Evolutionary conservation across 139 green algal species (phyloP), one percentile per base, ranked within the genome.

Genomic region (Picochlorum sp.): DNA sequence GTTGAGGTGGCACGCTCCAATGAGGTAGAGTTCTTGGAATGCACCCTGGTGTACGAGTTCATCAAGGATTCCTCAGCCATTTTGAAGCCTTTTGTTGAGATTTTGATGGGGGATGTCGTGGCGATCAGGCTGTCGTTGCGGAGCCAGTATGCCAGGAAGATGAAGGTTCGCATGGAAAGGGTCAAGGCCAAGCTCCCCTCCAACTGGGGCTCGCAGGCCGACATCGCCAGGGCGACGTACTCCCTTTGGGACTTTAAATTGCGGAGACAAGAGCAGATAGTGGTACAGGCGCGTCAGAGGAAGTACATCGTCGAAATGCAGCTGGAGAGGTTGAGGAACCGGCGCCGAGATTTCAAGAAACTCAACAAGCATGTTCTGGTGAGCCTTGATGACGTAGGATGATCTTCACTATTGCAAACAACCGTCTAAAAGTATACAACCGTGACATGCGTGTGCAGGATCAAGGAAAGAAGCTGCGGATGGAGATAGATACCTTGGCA

Each of bases 221-320:
- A 52, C 47, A 52, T 52, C 47, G 47, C 47, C 0, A 52, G 47
- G 47, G 47, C 47, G 47, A 52, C 47, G 47, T 52, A 52, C 47
- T 52, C 9, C 2, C 47, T 52, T 52, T 52, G 47, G 47, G 47
- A 52, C 47, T 52, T 52, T 52, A 52, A 52, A 52, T 15, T 52
- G 47, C 47, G 47, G 47, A 52, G 47, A 52, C 15, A 52, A 52
- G 47, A 52, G 47, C 47, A 52, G 47, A 52, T 52, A 52, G 47
- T 52, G 47, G 47, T 52, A 52, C 47, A 52, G 47, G 47, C 47
- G 15, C 47, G 47, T 52, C 47, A 52, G 47, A 52, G 47, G 15
- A 52, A 52, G 47, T 52, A 52, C 47, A 24, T 52, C 47, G 47
- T 52, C 47, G 47, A 52, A 52, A 52, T 52, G 47, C 47, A 52